Evolutionary conservation across 75 land plant species (phyloP), one percentile per base, ranked within the genome.

Genomic region (Sequoiadendron giganteum): DNA sequence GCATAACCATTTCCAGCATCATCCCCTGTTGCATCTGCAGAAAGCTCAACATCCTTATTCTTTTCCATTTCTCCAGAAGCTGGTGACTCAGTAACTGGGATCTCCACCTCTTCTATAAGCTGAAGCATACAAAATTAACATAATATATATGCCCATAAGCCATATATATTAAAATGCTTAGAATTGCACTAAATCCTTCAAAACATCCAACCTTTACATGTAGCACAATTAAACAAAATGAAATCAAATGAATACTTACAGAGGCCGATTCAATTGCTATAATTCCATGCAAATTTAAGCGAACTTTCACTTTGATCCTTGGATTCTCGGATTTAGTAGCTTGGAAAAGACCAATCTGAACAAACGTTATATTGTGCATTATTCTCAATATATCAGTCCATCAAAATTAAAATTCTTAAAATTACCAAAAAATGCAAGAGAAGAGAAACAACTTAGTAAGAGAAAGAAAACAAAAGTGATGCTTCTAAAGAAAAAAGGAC

Each of bases 271-370:
- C 95, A 84, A 96, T 79, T 52, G 90, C 88, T 45, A 98, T 88
- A 78, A 96, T 91, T 6, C 99, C 98, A 90, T 98, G 98, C 47
- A 96, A 90, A 87, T 95, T 96, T 85, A 98, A 76, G 3, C 90
- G 89, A 83, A 98, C 89, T 87, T 89, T 92, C 68, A 98, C 94
- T 91, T 96, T 96, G 48, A 97, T 90, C 90, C 91, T 96, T 42
- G 94, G 87, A 28, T 93, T 95, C 19, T 89, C 94, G 32, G 90
- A 49, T 30, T 90, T 85, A 3, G 94, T 85, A 34, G 89, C 92
- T 56, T 73, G 93, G 87, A 95, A 93, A 76, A 98, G 98, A 30
- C 97, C 98, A 90, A 97, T 92, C 99, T 97, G 32, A n/a, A 45
- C 52, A 82, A 14, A 7, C 14, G n/a, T 28, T 45, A 47, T 11